phyloP scores from a whole-genome alignment of 225 moss, liverwort and hornwort species.

The Marchantia paleacea region DNA sequence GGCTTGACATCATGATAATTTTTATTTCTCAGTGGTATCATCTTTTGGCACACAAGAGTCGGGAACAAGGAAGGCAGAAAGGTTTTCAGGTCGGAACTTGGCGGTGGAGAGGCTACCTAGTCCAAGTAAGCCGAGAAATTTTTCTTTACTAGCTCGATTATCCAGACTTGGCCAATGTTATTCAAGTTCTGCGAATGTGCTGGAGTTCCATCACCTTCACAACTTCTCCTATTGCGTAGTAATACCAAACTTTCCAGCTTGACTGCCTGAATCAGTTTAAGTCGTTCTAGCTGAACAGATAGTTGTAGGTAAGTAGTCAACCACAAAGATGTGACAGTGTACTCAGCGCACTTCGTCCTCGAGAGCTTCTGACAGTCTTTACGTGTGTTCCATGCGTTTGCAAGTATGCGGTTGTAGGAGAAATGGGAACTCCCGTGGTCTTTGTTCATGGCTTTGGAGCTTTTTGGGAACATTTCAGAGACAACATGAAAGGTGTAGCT shows the following conservation, averaged over 20 bases:
- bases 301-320: neutral
- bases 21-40: conserved; percentile 72
- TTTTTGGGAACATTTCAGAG: conserved; percentile 93
- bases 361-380: neutral
- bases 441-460: conserved; percentile 99
- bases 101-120: conserved; percentile 90
- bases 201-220: neutral
- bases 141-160: neutral
- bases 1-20: neutral
- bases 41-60: conserved; percentile 70
- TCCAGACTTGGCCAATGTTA: neutral
- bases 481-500: conserved; percentile 75
- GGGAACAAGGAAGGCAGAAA: conserved; percentile 58
- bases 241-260: neutral
- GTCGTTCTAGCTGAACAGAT: neutral
- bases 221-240: neutral
- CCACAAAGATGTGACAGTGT: neutral
- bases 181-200: neutral
- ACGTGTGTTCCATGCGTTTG: conserved; percentile 20
- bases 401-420: conserved; percentile 81
- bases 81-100: conserved; percentile 70
- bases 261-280: neutral
- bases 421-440: conserved; percentile 70
- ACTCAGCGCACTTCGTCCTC: neutral
- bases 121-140: conserved; percentile 54